These are phyloP conservation scores for Ramalina intermedia DNA, from an alignment of 495 filamentous ascomycete genomes.

Conservation along the genomic window DNA sequence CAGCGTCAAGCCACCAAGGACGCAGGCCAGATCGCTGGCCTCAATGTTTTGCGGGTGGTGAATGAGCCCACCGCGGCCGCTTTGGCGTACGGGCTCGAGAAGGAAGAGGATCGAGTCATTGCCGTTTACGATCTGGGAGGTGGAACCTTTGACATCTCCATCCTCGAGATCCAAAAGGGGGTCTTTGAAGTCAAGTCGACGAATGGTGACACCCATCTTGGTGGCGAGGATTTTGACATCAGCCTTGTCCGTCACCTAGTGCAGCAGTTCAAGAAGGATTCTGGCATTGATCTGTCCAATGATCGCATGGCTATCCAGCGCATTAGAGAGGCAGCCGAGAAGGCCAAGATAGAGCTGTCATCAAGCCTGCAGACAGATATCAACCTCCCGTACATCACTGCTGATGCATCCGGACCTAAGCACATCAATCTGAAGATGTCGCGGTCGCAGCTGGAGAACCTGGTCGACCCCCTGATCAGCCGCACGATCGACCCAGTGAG, in stretches of 20 bases:
- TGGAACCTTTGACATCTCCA: conserved; percentile 97
- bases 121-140: conserved; percentile 97
- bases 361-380: conserved; percentile 96
- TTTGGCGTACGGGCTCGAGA: conserved; percentile 89
- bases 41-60: conserved; percentile 92
- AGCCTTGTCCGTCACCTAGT: conserved; percentile 88
- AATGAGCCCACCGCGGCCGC: conserved; percentile 95
- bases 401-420: conserved; percentile 84
- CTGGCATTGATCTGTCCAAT: conserved; percentile 73
- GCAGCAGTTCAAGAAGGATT: conserved; percentile 90
- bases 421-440: conserved; percentile 96
- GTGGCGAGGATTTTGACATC: conserved; percentile 98
- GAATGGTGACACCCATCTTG: conserved; percentile 95
- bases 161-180: conserved; percentile 93
- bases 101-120: conserved; percentile 78
- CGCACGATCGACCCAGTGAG: conserved; percentile 83
- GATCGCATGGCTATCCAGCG: conserved; percentile 99
- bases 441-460: conserved; percentile 77
- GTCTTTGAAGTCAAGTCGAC: conserved; percentile 98
- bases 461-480: conserved; percentile 83
- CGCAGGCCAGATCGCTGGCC: conserved; percentile 86
- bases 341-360: conserved; percentile 99
- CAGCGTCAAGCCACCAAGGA: conserved; percentile 98
- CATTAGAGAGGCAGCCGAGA: conserved; percentile 98
- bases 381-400: conserved; percentile 97